These are phyloP conservation scores for Gonium pectorale DNA, from an alignment of 139 green algal genomes.

Conservation along the genomic window DNA sequence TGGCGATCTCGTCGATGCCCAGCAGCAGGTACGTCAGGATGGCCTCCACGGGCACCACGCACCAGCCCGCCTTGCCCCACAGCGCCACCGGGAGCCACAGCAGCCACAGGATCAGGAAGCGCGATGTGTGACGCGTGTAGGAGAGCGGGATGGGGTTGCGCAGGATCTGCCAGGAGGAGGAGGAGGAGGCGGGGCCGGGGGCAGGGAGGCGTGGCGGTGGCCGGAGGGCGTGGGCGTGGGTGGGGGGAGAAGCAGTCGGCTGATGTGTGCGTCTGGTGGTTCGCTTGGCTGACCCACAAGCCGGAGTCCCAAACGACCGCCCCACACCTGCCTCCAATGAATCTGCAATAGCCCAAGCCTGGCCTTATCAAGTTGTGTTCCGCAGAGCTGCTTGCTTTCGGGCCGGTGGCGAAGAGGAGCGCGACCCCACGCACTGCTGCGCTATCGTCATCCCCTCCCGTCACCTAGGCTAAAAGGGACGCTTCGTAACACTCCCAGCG, in stretches of 20 bases:
- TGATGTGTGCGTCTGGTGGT: too few species aligned
- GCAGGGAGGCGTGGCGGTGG: not conserved
- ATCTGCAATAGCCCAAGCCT: too few species aligned
- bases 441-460: not conserved
- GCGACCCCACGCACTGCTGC: not conserved
- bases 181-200: not conserved
- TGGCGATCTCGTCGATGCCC: conserved; percentile 66
- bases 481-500: not conserved
- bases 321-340: too few species aligned
- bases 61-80: conserved; percentile 51
- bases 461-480: not conserved
- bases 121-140: conserved; percentile 74
- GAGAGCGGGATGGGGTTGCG: conserved; percentile 76
- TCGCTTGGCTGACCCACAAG: too few species aligned
- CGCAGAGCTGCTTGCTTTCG: too few species aligned
- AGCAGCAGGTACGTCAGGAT: conserved; percentile 56
- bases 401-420: too few species aligned
- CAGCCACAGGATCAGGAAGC: conserved; percentile 86
- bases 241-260: too few species aligned
- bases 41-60: conserved; percentile 42
- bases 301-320: too few species aligned
- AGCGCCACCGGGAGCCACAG: conserved; percentile 83
- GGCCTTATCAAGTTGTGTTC: too few species aligned
- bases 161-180: conserved; percentile 54
- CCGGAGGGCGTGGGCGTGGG: too few species aligned